These are phyloP conservation scores for Penicillium sp. DNA, from an alignment of 2,329 filamentous ascomycete species.

Conservation along the genomic window DNA sequence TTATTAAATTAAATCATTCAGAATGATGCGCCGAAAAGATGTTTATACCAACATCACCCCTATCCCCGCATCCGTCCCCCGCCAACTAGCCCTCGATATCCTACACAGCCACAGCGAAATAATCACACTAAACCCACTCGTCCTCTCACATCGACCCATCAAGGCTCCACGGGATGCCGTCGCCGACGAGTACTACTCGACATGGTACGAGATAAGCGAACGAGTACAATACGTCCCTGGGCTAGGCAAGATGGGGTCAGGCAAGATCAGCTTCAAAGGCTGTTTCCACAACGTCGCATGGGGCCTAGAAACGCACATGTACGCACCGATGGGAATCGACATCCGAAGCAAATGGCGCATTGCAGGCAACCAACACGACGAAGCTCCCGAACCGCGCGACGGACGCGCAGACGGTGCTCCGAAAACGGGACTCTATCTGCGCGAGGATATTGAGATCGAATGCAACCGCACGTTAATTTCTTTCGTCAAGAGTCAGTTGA, in stretches of 20 bases:
- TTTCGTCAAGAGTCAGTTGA: conserved; percentile 81
- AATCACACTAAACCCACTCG: conserved; percentile 84
- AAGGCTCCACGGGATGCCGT: conserved; percentile 65
- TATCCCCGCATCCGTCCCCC: conserved; percentile 66
- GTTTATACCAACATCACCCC: conserved; percentile 69
- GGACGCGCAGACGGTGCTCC: conserved; percentile 63
- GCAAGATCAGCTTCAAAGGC: conserved; percentile 73
- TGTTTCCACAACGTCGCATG: conserved; percentile 73
- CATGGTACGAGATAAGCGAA: conserved; percentile 80
- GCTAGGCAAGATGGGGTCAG: conserved; percentile 53
- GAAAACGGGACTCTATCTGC: conserved; percentile 69
- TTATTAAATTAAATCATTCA: background rate
- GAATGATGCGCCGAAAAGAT: conserved; percentile 24
- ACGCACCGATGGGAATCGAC: conserved; percentile 77
- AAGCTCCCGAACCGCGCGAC: conserved; percentile 65
- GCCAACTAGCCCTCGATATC: conserved; percentile 70
- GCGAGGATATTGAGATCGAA: conserved; percentile 81
- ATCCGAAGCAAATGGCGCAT: conserved; percentile 77
- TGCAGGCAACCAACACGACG: conserved; percentile 68
- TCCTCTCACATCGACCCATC: conserved; percentile 69
- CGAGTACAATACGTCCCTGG: conserved; percentile 73
- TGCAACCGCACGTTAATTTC: conserved; percentile 73
- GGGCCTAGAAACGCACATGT: conserved; percentile 79
- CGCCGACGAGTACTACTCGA: conserved; percentile 68
- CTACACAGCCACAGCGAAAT: conserved; percentile 78